A percentile compares a stretch with the other conserved stretches of the same genome.
Evolutionary conservation across 768 basidiomycete species (phyloP).

Genomic region (Termitomyces sp.): DNA sequence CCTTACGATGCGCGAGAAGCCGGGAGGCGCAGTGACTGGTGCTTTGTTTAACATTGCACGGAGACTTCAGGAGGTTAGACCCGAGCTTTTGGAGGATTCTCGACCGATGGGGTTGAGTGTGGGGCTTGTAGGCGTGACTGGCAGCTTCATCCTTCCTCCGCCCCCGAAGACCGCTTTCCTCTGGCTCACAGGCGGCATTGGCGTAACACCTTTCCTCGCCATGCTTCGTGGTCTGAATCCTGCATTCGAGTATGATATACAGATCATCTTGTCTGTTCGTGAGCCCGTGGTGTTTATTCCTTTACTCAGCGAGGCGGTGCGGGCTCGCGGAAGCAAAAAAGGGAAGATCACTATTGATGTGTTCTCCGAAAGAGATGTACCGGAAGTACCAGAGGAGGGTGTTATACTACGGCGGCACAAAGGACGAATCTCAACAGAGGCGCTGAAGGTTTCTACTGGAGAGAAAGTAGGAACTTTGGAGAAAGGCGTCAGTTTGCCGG

Average conservation of each 20-base stretch:
- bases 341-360: conserved; percentile 30
- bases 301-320: conserved; percentile 33
- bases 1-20: conserved; percentile 55
- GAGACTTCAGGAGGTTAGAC: conserved; percentile 35
- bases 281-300: conserved; percentile 51
- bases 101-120: conserved; percentile 37
- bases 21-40: conserved; percentile 52
- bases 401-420: conserved; percentile 15
- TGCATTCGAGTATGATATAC: conserved; percentile 33
- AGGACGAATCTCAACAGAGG: conserved; percentile 21
- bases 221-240: conserved; percentile 33
- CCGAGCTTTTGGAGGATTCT: conserved; percentile 39
- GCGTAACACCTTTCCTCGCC: conserved; percentile 61
- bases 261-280: conserved; percentile 46
- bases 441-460: conserved; percentile 12
- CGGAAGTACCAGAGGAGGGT: conserved; percentile 8
- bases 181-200: conserved; percentile 67
- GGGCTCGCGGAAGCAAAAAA: conserved; percentile 10
- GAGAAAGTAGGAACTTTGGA: not conserved
- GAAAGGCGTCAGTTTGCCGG: conserved; percentile 10
- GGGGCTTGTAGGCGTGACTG: conserved; percentile 49
- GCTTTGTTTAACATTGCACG: conserved; percentile 48
- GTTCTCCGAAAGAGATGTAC: conserved; percentile 28
- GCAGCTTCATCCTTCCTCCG: conserved; percentile 43
- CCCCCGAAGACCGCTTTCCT: conserved; percentile 29